Percentiles rank a stretch among this genome's conserved stretches.
Evolutionary conservation across 2,329 filamentous ascomycete species (phyloP).

Genomic region (Botryosphaeria agaves): DNA sequence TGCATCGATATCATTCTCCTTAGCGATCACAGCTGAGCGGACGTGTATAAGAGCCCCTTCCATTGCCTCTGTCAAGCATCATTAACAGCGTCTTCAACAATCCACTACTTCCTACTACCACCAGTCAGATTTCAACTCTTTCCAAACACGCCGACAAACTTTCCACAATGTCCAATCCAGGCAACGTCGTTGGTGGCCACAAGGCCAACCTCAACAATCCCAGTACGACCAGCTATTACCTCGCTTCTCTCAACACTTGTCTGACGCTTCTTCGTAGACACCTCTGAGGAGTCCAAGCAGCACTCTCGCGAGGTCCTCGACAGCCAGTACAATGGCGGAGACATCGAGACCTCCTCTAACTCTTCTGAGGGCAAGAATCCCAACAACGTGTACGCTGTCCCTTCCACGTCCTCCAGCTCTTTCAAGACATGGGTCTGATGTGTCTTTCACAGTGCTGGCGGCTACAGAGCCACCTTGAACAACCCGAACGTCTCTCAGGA

Average conservation of each 20-base stretch:
- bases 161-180: constrained; percentile 4
- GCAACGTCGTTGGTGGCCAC: constrained; percentile 38
- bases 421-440: neutral
- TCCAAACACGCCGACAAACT: no score
- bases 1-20: no score
- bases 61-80: neutral
- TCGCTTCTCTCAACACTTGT: neutral
- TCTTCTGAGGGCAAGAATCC: constrained; percentile 31
- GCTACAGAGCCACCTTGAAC: constrained; percentile 26
- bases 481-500: constrained; percentile 40
- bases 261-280: constrained; percentile 16
- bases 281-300: constrained; percentile 37
- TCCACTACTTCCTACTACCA: neutral
- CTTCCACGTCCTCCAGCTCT: neutral
- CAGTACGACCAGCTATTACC: constrained; percentile 12
- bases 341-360: constrained; percentile 13
- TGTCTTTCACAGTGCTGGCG: constrained; percentile 4
- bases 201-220: constrained; percentile 42
- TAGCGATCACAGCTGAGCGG: neutral
- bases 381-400: constrained; percentile 31
- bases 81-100: neutral
- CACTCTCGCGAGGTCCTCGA: constrained; percentile 36
- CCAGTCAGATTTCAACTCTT: neutral
- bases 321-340: constrained; percentile 28
- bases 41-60: neutral